A percentile compares a stretch with the other conserved stretches of the same genome.
These are phyloP conservation scores for Tylopilus balloui DNA, from an alignment of 768 basidiomycete genomes.

Conservation along the genomic window DNA sequence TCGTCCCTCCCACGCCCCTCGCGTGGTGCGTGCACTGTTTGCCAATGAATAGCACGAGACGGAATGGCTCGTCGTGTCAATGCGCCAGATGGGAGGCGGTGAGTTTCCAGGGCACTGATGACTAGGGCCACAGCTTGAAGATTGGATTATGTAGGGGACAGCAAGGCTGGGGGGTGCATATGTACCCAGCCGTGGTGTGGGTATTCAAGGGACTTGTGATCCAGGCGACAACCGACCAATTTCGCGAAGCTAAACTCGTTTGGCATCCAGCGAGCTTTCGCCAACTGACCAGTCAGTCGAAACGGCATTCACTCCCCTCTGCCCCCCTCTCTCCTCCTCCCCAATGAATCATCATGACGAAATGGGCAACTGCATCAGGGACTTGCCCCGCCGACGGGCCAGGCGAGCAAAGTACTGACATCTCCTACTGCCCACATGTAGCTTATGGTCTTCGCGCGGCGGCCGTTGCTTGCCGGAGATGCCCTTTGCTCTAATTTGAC, in stretches of 20 bases:
- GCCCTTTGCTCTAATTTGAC: neutral
- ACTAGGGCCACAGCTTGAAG: neutral
- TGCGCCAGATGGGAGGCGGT: neutral
- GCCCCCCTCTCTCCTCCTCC: too few species aligned
- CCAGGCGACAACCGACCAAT: neutral
- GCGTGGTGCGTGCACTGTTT: neutral
- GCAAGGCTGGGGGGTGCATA: neutral
- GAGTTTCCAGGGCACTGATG: neutral
- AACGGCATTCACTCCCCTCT: neutral
- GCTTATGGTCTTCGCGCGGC: too few species aligned
- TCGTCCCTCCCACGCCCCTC: neutral
- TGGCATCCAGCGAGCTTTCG: neutral
- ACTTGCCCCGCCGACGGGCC: too few species aligned
- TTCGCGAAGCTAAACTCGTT: neutral
- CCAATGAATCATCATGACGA: neutral
- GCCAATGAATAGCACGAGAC: neutral
- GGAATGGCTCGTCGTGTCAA: neutral
- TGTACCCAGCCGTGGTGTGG: neutral
- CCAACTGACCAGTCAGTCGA: neutral
- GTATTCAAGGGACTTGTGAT: neutral
- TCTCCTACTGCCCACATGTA: too few species aligned
- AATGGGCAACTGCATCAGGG: neutral
- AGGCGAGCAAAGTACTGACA: too few species aligned
- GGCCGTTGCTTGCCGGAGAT: neutral
- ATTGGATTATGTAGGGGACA: neutral